Evolutionary conservation across 1,284 basidiomycete species (phyloP), one percentile per base, ranked within the genome.

Genomic region (Cutaneotrichosporon dermatis): DNA sequence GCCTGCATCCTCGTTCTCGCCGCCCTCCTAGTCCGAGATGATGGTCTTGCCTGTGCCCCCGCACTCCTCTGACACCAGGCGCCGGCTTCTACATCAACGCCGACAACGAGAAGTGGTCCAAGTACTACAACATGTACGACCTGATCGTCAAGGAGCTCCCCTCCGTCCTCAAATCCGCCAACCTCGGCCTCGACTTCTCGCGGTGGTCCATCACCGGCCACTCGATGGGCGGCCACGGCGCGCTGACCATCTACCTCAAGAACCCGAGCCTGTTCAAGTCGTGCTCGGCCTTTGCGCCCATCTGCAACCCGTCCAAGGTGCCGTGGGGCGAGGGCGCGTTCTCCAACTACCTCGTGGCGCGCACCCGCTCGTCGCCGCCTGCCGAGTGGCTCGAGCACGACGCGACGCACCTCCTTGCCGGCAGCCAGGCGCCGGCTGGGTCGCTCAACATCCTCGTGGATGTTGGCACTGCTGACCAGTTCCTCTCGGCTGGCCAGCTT

Each of bases 291-390:
- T 99, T 99, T 75, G 82, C 95, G 25, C 94, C 95, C 1, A 90
- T 97, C 63, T 81, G 86, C 57, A 96, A 99, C 79, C 94, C 96
- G 0, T 87, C 87, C 11, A 82, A 86, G 52, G 89, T 87, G 55
- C 86, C 88, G 0, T 97, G 95, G 94, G 95, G 96, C 37, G 81
- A 88, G 69, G 96, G 95, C 74, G 94, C 93, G 0, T 97, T 99
- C 79, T 72, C 69, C 4, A 90, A 91, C n/a, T 98, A 97, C 79
- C 84, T 99, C 53, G 40, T 55, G 10, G 54, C 62, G 10, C 57
- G 63, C 40, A 79, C 82, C 58, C 7, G 34, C 12, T 9, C 9
- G 33, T 3, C 33, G 13, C 87, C 87, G 15, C 85, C 71, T 76
- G 77, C 64, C 36, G 70, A 71, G 57, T 76, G 75, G 75, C 60